phyloP scores from a whole-genome alignment of 2,329 filamentous ascomycete genomes.

The Pseudogymnoascus sp. region DNA sequence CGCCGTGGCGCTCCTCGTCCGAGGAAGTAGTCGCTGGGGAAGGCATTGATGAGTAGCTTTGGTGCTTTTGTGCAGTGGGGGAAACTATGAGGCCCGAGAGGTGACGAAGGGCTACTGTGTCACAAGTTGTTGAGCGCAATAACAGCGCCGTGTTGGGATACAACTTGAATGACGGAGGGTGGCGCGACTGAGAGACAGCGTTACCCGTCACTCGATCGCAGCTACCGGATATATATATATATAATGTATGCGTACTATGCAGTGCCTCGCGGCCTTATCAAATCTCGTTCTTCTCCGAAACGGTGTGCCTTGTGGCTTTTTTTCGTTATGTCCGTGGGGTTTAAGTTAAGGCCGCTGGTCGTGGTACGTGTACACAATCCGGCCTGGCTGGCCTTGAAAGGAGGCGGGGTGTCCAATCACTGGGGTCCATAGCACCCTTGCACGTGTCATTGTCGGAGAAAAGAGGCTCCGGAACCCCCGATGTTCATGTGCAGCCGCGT shows the following conservation, averaged over 20 bases:
- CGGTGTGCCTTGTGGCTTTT: slow-evolving; percentile 1
- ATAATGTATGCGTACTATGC: background rate
- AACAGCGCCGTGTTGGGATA: slow-evolving; percentile 26
- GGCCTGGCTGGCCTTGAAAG: background rate
- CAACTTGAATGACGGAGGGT: slow-evolving; percentile 28
- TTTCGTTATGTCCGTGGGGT: slow-evolving; percentile 6
- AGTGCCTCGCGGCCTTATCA: background rate
- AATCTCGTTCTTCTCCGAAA: background rate
- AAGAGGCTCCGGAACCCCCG: background rate
- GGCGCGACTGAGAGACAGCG: slow-evolving; percentile 18
- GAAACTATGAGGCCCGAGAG: slow-evolving; percentile 23
- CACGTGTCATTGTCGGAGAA: background rate
- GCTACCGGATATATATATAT: slow-evolving; percentile 17
- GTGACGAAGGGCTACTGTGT: slow-evolving; percentile 23
- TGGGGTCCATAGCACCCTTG: slow-evolving; percentile 6
- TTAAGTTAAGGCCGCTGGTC: slow-evolving; percentile 1
- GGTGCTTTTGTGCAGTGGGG: slow-evolving; percentile 15
- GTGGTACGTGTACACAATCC: background rate
- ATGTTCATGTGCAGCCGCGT: background rate
- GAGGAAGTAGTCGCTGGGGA: slow-evolving; percentile 25
- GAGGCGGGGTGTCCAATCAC: slow-evolving; percentile 4
- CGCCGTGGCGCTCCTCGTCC: slow-evolving; percentile 24
- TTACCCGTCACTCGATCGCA: slow-evolving; percentile 2
- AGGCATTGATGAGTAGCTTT: slow-evolving; percentile 27
- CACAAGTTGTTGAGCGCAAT: slow-evolving; percentile 25